Percentiles rank a stretch among this genome's conserved stretches.
Evolutionary conservation across 495 filamentous ascomycete species (phyloP).

Genomic region (Neurospora intermedia): DNA sequence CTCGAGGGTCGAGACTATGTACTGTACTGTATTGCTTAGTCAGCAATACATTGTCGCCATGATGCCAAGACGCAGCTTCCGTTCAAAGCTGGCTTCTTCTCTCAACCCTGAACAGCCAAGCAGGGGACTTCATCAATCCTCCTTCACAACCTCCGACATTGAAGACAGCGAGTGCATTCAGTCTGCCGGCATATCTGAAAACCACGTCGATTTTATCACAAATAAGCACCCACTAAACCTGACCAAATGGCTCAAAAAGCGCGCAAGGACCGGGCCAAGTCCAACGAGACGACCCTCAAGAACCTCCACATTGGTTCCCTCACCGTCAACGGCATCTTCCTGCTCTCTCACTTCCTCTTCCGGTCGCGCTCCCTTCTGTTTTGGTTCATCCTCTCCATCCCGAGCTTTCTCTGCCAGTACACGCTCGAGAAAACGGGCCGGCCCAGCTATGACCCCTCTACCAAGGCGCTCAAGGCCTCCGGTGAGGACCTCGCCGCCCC

Average conservation of each 20-base stretch:
- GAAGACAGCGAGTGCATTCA: too few species aligned
- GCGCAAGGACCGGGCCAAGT: conserved; percentile 76
- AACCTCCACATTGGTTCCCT: conserved; percentile 70
- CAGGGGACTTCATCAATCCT: too few species aligned
- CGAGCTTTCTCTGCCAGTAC: conserved; percentile 67
- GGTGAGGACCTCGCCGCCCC: conserved; percentile 85
- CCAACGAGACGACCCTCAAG: conserved; percentile 63
- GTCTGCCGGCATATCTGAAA: too few species aligned
- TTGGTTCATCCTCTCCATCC: conserved; percentile 63
- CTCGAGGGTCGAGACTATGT: too few species aligned
- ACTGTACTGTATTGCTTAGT: too few species aligned
- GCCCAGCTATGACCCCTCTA: conserved; percentile 52
- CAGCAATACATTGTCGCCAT: background rate
- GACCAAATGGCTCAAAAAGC: conserved; percentile 70
- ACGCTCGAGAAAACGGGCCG: conserved; percentile 75
- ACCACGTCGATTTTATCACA: too few species aligned
- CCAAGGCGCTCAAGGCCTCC: conserved; percentile 56
- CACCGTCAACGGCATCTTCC: conserved; percentile 59
- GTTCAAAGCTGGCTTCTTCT: too few species aligned
- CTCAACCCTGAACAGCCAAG: too few species aligned
- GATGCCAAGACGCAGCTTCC: too few species aligned
- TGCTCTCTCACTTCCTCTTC: conserved; percentile 58
- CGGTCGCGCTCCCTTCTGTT: conserved; percentile 54
- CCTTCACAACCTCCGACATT: too few species aligned
- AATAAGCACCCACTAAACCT: too few species aligned